Conservation (phyloP, 2,329 filamentous ascomycete species). For the Xylariaceae sp. region DNA sequence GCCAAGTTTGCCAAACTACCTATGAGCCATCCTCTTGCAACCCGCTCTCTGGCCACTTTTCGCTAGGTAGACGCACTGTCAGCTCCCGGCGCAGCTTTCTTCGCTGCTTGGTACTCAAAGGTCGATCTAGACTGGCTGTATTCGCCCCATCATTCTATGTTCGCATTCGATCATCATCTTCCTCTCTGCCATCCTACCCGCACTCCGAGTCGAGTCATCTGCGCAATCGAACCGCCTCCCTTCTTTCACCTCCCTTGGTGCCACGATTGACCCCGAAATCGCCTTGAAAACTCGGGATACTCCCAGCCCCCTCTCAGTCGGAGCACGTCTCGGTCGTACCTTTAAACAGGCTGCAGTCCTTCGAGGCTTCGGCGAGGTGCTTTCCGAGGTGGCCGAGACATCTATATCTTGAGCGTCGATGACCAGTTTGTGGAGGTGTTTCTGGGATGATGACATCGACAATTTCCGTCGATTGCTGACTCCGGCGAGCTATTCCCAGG, state of each 20-base stretch:
- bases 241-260: not conserved
- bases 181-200: conserved; percentile 5
- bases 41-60: no score
- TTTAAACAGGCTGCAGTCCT: conserved; percentile 91
- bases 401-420: conserved; percentile 40
- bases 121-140: no score
- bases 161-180: conserved; percentile 11
- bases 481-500: conserved; percentile 54
- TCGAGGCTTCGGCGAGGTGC: conserved; percentile 75
- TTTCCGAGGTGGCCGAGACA: conserved; percentile 56
- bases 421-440: conserved; percentile 75
- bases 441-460: conserved; percentile 96
- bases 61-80: no score
- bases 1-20: no score
- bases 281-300: conserved; percentile 11
- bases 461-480: conserved; percentile 84
- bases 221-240: not conserved
- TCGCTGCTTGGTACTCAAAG: no score
- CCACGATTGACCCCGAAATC: not conserved
- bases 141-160: not conserved
- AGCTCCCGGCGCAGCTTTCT: no score
- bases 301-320: conserved; percentile 17
- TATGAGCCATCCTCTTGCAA: no score
- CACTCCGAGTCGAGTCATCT: conserved; percentile 1
- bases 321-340: conserved; percentile 47